Conservation (phyloP, 176 grass and related monocot genomes). For the Carex parvula region DNA sequence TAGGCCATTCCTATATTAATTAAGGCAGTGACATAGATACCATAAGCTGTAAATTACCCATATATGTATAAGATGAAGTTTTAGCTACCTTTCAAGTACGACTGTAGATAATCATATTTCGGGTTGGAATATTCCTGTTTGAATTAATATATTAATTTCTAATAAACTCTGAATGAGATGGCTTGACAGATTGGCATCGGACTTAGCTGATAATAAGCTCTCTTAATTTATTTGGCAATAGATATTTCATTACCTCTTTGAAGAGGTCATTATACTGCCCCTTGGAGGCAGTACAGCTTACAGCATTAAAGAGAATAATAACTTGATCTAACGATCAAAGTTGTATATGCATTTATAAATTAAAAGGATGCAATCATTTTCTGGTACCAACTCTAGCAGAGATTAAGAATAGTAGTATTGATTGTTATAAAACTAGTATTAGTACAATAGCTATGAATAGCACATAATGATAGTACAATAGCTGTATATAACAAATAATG, state of each 20-base stretch:
- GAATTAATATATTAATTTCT: not conserved
- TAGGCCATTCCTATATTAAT: no score
- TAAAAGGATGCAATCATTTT: not conserved
- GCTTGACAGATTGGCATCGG: not conserved
- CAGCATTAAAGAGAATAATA: not conserved
- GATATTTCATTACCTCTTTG: not conserved
- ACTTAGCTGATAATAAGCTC: not conserved
- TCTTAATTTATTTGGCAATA: not conserved
- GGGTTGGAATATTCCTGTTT: not conserved
- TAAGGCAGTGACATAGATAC: no score
- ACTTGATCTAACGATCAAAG: not conserved
- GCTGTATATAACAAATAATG: no score
- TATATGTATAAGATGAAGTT: no score
- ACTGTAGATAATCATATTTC: no score
- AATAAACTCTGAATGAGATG: not conserved
- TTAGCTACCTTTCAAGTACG: no score
- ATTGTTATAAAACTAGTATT: not conserved
- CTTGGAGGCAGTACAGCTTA: not conserved
- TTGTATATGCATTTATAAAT: not conserved
- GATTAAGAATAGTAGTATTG: no score
- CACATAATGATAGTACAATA: not conserved
- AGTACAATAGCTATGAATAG: not conserved
- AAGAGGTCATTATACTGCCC: not conserved
- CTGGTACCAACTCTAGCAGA: not conserved
- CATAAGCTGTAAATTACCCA: no score